Percentiles rank a stretch among this genome's conserved stretches.
Conservation (phyloP, 2,329 filamentous ascomycete genomes). For the Apiospora malaysiana region DNA sequence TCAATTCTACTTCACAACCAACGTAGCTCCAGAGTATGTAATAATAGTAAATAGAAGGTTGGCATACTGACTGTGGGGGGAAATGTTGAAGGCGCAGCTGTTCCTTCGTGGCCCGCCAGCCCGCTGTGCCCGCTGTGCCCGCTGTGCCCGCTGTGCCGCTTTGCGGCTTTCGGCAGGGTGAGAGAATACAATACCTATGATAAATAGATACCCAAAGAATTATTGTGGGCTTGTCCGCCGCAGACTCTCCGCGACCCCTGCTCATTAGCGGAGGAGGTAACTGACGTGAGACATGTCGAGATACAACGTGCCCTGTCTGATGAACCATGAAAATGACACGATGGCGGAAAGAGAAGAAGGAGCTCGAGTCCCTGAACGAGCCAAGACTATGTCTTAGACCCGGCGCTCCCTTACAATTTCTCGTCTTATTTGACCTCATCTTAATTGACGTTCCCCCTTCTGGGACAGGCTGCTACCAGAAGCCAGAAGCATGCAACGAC, state of each 20-base stretch:
- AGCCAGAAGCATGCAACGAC: background rate
- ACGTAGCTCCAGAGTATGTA: background rate
- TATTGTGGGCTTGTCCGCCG: background rate
- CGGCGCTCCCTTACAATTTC: background rate
- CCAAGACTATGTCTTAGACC: conserved; percentile 11
- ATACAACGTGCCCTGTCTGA: conserved; percentile 16
- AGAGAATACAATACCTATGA: no score
- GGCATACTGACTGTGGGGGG: background rate
- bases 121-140: no score
- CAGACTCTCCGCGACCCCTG: conserved; percentile 7
- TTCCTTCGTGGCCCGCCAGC: background rate
- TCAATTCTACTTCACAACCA: background rate
- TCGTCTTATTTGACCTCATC: background rate
- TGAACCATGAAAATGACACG: conserved; percentile 13
- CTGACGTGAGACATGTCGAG: conserved; percentile 11
- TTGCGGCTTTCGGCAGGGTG: background rate
- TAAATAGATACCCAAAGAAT: conserved; percentile 8
- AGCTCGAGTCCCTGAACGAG: background rate
- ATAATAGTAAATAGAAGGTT: background rate
- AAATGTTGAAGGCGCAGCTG: background rate
- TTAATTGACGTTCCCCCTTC: background rate
- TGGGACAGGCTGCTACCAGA: background rate
- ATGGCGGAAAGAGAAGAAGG: background rate
- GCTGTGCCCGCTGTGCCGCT: no score
- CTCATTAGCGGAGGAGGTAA: conserved; percentile 15